A percentile compares a stretch with the other conserved stretches of the same genome.
phyloP scores from a whole-genome alignment of 2,329 filamentous ascomycete genomes.

The Fusarium hostae region DNA sequence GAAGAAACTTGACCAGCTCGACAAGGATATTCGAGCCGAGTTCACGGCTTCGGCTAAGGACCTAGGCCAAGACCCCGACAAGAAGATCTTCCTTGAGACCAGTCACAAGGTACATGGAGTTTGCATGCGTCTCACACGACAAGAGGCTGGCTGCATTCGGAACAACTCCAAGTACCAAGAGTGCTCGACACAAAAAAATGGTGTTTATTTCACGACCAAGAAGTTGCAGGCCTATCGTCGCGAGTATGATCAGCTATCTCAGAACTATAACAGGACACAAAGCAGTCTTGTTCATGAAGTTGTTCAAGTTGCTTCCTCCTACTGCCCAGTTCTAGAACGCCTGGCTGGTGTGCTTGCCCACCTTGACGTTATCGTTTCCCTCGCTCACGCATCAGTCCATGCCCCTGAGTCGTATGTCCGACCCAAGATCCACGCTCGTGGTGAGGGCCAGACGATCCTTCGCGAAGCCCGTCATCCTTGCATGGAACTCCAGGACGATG shows the following conservation, averaged over 20 bases:
- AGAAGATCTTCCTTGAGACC: constrained; percentile 93
- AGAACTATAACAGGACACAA: constrained; percentile 96
- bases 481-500: constrained; percentile 98
- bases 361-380: constrained; percentile 92
- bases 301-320: constrained; percentile 91
- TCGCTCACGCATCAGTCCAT: constrained; percentile 92
- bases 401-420: constrained; percentile 92
- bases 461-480: constrained; percentile 95
- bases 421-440: constrained; percentile 89
- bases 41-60: constrained; percentile 81
- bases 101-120: constrained; percentile 96
- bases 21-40: constrained; percentile 84
- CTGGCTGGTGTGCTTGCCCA: constrained; percentile 90
- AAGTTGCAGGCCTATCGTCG: constrained; percentile 82
- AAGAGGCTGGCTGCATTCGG: constrained; percentile 90
- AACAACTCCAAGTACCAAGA: constrained; percentile 92
- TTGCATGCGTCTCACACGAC: constrained; percentile 93
- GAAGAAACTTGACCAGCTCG: constrained; percentile 87
- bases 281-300: constrained; percentile 91
- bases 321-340: constrained; percentile 90
- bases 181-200: constrained; percentile 98
- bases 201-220: constrained; percentile 95
- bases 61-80: constrained; percentile 91
- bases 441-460: constrained; percentile 88
- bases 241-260: constrained; percentile 92